Evolutionary conservation across 2,329 filamentous ascomycete species (phyloP).

Genomic region (Fusarium phyllophilum): DNA sequence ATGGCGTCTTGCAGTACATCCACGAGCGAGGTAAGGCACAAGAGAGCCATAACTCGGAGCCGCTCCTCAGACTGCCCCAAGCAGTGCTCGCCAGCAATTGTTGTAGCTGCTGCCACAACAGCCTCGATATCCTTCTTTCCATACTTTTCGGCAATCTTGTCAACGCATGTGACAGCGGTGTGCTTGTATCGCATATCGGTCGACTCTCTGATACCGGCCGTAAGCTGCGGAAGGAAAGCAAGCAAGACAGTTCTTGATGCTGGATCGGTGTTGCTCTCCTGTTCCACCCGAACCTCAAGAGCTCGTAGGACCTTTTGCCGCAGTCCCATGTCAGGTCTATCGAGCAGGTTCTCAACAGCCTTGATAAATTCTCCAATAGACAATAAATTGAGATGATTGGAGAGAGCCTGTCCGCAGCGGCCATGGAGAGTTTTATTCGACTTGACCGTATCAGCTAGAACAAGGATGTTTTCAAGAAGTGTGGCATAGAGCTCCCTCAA

Average conservation of each 20-base stretch:
- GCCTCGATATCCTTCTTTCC: slow-evolving; percentile 88
- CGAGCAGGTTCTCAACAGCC: slow-evolving; percentile 83
- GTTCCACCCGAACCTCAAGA: slow-evolving; percentile 81
- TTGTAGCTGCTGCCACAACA: slow-evolving; percentile 78
- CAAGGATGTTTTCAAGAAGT: slow-evolving; percentile 72
- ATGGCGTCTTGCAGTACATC: slow-evolving; percentile 89
- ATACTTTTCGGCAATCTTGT: slow-evolving; percentile 93
- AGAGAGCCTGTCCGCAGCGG: slow-evolving; percentile 75
- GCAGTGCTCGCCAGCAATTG: slow-evolving; percentile 79
- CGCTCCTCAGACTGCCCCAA: slow-evolving; percentile 78
- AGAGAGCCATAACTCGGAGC: slow-evolving; percentile 82
- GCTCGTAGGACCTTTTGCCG: slow-evolving; percentile 83
- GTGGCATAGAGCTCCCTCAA: slow-evolving; percentile 75
- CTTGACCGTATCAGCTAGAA: slow-evolving; percentile 73
- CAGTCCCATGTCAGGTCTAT: slow-evolving; percentile 77
- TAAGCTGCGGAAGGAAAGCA: slow-evolving; percentile 81
- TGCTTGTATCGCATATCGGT: slow-evolving; percentile 81
- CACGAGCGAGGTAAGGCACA: slow-evolving; percentile 89
- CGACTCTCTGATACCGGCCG: slow-evolving; percentile 78
- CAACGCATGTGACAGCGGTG: slow-evolving; percentile 87
- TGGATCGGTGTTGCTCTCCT: slow-evolving; percentile 75
- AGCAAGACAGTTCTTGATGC: slow-evolving; percentile 77
- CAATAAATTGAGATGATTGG: slow-evolving; percentile 83
- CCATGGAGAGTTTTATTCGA: slow-evolving; percentile 63
- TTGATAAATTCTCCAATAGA: slow-evolving; percentile 91